Evolutionary conservation across 208 protist genomes (phyloP).

Genomic region (Tritrichomonas musculus): DNA sequence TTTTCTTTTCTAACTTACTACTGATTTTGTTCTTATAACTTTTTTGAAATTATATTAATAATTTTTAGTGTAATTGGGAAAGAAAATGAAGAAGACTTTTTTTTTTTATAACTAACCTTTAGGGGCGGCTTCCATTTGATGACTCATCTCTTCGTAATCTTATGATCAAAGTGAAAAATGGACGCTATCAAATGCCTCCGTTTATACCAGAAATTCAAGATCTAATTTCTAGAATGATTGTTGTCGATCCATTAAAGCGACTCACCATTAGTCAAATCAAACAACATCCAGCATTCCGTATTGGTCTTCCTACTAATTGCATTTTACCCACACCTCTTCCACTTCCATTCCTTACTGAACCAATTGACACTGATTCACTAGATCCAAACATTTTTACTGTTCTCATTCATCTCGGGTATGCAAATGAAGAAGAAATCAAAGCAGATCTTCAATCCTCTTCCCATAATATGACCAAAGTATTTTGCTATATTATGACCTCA

Average conservation of each 20-base stretch:
- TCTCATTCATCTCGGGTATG: background rate
- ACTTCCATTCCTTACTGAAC: background rate
- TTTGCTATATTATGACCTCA: background rate
- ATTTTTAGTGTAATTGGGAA: too few relatives aligned
- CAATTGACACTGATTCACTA: background rate
- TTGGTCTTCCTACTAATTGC: background rate
- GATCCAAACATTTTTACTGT: background rate
- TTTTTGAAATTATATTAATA: too few relatives aligned
- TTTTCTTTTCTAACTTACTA: too few relatives aligned
- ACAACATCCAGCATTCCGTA: constrained; percentile 36
- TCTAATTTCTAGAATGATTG: constrained; percentile 32
- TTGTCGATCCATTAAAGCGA: background rate
- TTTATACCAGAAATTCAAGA: background rate
- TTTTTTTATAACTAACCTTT: background rate
- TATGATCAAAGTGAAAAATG: background rate
- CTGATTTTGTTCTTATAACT: too few relatives aligned
- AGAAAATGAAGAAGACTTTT: too few relatives aligned
- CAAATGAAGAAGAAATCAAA: background rate
- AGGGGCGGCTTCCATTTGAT: background rate
- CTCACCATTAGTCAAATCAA: constrained; percentile 39
- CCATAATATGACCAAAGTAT: background rate
- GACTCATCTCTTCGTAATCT: constrained; percentile 16
- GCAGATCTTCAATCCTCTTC: background rate
- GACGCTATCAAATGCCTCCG: background rate
- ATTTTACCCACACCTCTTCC: background rate